Evolutionary conservation across 352 stramenopile genomes (phyloP).

Genomic region (Saprolegnia parasitica): DNA sequence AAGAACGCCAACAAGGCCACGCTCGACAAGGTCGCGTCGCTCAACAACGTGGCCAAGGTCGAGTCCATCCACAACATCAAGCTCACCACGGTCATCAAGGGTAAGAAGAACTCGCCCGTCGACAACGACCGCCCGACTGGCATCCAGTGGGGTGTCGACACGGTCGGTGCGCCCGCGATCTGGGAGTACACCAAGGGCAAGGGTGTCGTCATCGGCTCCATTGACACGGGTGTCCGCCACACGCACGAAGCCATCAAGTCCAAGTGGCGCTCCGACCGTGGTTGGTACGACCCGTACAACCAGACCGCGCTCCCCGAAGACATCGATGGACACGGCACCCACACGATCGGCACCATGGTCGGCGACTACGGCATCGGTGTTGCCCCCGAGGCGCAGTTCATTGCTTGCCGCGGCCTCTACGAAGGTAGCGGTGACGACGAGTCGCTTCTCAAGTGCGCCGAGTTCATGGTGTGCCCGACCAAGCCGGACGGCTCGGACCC

Average conservation of each 20-base stretch:
- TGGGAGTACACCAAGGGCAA: constrained; percentile 30
- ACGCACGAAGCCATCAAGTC: constrained; percentile 24
- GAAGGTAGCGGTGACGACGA: constrained; percentile 28
- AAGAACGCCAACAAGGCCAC: constrained; percentile 9
- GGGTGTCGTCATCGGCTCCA: constrained; percentile 29
- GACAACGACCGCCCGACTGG: background rate
- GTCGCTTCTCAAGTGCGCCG: constrained; percentile 31
- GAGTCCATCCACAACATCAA: background rate
- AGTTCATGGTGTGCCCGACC: constrained; percentile 36
- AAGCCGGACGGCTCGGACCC: constrained; percentile 20
- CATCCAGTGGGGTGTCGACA: constrained; percentile 28
- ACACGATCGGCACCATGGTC: constrained; percentile 36
- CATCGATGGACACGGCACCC: constrained; percentile 37
- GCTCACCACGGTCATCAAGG: background rate
- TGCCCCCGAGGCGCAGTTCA: constrained; percentile 34
- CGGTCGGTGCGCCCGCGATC: constrained; percentile 10
- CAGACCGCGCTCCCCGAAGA: constrained; percentile 33
- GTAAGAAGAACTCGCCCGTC: background rate
- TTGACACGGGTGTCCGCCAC: constrained; percentile 29
- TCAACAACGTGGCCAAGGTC: background rate
- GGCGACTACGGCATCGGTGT: constrained; percentile 35
- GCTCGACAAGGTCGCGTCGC: background rate
- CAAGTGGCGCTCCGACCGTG: constrained; percentile 37
- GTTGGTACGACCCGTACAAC: constrained; percentile 49
- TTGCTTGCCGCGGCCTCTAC: constrained; percentile 34